Evolutionary conservation across 2,329 filamentous ascomycete species (phyloP).

Genomic region (Mycosphaerella sp.): DNA sequence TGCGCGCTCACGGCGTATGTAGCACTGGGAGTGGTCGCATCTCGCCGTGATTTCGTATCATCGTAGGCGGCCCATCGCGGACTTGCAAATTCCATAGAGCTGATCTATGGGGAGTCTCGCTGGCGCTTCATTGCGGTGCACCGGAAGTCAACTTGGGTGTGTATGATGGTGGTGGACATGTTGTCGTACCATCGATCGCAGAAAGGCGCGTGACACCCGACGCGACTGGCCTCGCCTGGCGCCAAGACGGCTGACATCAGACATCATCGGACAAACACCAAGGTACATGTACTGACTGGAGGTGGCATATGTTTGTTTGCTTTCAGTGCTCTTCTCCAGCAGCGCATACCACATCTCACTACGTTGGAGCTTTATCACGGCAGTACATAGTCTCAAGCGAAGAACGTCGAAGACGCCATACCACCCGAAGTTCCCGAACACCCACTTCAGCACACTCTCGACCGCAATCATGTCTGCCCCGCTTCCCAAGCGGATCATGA

Average conservation of each 20-base stretch:
- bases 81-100: constrained; percentile 14
- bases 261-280: neutral
- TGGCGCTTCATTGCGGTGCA: neutral
- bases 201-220: too few species aligned
- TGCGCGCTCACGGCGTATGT: constrained; percentile 18
- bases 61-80: constrained; percentile 9
- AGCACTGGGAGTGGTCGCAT: neutral
- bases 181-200: too few species aligned
- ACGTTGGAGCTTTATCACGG: neutral
- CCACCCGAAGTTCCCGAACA: neutral
- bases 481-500: constrained; percentile 92
- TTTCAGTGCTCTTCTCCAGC: neutral
- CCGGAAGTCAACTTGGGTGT: neutral
- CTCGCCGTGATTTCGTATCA: constrained; percentile 1
- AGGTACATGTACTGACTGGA: neutral
- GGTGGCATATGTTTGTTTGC: neutral
- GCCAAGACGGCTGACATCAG: neutral
- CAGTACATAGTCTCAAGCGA: neutral
- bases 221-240: too few species aligned
- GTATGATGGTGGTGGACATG: neutral
- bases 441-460: neutral
- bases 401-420: neutral
- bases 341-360: neutral
- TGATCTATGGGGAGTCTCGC: neutral
- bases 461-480: constrained; percentile 48